A percentile compares a stretch with the other conserved stretches of the same genome.
These are phyloP conservation scores for Colletotrichum navitas DNA, from an alignment of 2,329 filamentous ascomycete species.

Conservation along the genomic window DNA sequence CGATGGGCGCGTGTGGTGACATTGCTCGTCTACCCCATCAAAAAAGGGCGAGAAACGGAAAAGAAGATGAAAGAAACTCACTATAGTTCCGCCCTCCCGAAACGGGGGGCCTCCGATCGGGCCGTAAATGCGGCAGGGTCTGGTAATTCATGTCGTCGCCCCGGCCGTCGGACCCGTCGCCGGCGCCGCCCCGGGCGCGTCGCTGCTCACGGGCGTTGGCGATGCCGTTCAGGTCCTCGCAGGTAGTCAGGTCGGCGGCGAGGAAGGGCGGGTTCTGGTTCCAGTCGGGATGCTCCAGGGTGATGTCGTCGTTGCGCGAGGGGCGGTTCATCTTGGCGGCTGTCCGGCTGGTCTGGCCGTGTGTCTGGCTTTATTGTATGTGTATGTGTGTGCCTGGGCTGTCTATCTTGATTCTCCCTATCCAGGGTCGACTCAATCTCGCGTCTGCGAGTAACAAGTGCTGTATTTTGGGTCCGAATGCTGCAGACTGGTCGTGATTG, in stretches of 20 bases:
- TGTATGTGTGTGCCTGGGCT: too few relatives aligned
- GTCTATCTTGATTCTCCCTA: background rate
- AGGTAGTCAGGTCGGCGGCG: constrained; percentile 62
- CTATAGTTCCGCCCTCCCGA: constrained; percentile 41
- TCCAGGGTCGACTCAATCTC: background rate
- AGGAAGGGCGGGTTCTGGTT: constrained; percentile 67
- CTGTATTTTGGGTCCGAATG: background rate
- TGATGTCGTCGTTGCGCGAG: constrained; percentile 65
- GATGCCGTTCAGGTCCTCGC: constrained; percentile 68
- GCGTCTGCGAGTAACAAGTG: background rate
- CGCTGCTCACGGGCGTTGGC: constrained; percentile 62
- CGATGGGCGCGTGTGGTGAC: background rate
- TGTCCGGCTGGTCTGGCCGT: background rate
- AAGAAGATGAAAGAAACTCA: background rate
- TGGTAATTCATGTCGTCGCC: constrained; percentile 42
- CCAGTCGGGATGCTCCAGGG: constrained; percentile 61
- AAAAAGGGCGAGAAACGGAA: too few relatives aligned
- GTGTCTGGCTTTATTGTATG: background rate
- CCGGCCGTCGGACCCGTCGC: constrained; percentile 40
- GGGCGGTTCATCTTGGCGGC: constrained; percentile 64
- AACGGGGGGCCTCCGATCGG: constrained; percentile 37
- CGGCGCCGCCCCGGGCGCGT: constrained; percentile 52
- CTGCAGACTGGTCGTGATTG: background rate
- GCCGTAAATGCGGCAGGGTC: constrained; percentile 35
- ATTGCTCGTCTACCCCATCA: too few relatives aligned